These are phyloP conservation scores for Microstegium vimineum DNA, from an alignment of 176 grass and related monocot species.

Conservation along the genomic window DNA sequence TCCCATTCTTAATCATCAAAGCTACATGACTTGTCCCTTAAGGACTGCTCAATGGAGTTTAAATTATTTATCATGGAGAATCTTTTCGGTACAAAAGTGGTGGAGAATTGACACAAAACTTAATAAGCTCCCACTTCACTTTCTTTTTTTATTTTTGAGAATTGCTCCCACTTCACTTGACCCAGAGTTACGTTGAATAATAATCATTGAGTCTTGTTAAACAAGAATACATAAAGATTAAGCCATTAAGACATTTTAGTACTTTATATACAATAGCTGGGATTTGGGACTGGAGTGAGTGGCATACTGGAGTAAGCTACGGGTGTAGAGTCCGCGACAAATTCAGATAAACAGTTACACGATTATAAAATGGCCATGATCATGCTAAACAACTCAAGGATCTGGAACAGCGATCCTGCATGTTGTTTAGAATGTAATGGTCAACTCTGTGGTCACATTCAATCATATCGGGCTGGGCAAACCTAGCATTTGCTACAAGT, in stretches of 20 bases:
- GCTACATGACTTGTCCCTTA: not conserved
- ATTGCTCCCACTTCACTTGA: not conserved
- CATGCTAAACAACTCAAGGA: not conserved
- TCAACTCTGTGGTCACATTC: conserved; percentile 10
- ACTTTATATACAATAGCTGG: not conserved
- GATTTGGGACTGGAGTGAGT: not conserved
- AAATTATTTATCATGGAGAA: not conserved
- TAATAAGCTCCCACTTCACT: not conserved
- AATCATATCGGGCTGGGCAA: conserved; percentile 8
- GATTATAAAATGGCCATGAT: not conserved
- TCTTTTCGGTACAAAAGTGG: not conserved
- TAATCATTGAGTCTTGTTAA: conserved; percentile 22
- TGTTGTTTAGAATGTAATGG: not conserved
- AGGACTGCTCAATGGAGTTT: not conserved
- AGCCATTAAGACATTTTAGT: not conserved
- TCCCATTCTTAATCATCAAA: conserved; percentile 4
- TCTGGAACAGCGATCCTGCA: not conserved
- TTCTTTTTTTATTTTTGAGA: too few species aligned
- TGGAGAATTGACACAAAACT: not conserved
- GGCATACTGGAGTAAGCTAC: not conserved
- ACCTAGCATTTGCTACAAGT: conserved; percentile 2
- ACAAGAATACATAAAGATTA: conserved; percentile 10
- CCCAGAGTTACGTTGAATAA: not conserved
- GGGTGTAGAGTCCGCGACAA: not conserved
- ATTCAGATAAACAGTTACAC: not conserved